phyloP scores from a whole-genome alignment of 1,139 yeast species.

The Candida mesenterica region DNA sequence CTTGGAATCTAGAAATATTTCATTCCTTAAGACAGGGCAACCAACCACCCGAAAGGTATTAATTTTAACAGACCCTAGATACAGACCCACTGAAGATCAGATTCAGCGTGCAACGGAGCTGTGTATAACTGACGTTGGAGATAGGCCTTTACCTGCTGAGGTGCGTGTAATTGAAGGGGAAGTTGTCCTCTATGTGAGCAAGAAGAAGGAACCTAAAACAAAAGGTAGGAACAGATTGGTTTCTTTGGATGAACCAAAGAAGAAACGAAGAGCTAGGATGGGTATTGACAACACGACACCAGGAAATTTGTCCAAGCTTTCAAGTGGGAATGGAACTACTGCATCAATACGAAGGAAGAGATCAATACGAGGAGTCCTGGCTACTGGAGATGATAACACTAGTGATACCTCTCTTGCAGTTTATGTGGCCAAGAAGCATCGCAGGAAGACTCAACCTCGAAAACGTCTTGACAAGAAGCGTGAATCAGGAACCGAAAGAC shows the following conservation, averaged over 20 bases:
- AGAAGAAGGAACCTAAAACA: slow-evolving; percentile 13
- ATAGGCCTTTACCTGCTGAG: slow-evolving; percentile 14
- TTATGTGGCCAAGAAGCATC: slow-evolving; percentile 22
- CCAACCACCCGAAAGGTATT: slow-evolving; percentile 33
- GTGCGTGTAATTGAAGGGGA: slow-evolving; percentile 32
- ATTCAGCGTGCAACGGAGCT: slow-evolving; percentile 26
- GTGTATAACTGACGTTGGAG: slow-evolving; percentile 29
- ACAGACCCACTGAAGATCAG: slow-evolving; percentile 27
- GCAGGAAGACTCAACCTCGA: slow-evolving; percentile 16
- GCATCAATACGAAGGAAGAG: slow-evolving; percentile 9
- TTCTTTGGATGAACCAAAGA: slow-evolving; percentile 13
- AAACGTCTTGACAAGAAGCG: slow-evolving; percentile 8
- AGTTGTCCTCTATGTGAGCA: slow-evolving; percentile 24
- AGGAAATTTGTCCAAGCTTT: too few species aligned
- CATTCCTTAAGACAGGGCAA: slow-evolving; percentile 30
- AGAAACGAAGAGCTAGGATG: background rate
- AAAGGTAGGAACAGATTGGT: slow-evolving; percentile 22
- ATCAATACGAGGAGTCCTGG: too few species aligned
- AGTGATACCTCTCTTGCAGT: slow-evolving; percentile 20
- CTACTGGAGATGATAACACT: too few species aligned
- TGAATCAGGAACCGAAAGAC: slow-evolving; percentile 9
- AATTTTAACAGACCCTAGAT: slow-evolving; percentile 26
- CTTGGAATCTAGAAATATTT: slow-evolving; percentile 29
- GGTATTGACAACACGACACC: background rate
- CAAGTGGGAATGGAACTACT: slow-evolving; percentile 7